Percentiles rank a stretch among this genome's conserved stretches.
phyloP scores from a whole-genome alignment of 371 early-diverging fungal genomes.

The Actinomucor elegans region DNA sequence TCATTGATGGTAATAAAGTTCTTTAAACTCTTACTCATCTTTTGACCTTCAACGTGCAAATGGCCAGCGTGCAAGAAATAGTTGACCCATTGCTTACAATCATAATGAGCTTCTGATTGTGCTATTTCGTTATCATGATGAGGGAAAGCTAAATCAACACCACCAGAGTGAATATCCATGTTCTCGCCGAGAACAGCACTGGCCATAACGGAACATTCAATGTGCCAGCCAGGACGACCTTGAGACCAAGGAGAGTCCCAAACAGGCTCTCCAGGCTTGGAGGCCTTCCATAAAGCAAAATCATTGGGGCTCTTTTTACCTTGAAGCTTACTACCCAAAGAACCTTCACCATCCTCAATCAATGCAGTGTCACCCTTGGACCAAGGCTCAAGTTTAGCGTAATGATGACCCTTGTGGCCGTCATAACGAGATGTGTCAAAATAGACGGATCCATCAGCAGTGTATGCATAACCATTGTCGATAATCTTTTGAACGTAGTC shows the following conservation, averaged over 20 bases:
- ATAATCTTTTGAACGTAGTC: conserved; percentile 91
- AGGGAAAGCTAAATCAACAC: conserved; percentile 98
- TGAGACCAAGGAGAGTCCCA: conserved; percentile 97
- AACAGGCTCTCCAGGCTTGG: conserved; percentile 96
- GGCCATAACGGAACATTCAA: conserved; percentile 99
- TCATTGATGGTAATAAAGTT: conserved; percentile 98
- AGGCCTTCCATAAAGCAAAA: conserved; percentile 99
- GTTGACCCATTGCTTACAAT: conserved; percentile 95
- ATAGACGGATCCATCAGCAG: conserved; percentile 96
- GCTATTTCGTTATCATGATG: conserved; percentile 99
- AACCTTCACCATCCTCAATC: conserved; percentile 92
- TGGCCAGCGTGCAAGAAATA: conserved; percentile 99
- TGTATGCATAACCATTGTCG: conserved; percentile 95
- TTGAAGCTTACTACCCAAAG: conserved; percentile 69
- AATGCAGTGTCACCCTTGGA: conserved; percentile 80
- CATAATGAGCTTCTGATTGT: conserved; percentile 95
- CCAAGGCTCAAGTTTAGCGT: conserved; percentile 92
- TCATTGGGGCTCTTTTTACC: conserved; percentile 84
- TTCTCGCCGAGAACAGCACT: conserved; percentile 87
- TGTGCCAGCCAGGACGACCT: conserved; percentile 99
- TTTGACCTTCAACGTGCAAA: conserved; percentile 97
- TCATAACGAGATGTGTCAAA: conserved; percentile 96
- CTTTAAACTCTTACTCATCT: conserved; percentile 99
- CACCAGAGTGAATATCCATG: conserved; percentile 99
- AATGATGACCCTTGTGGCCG: conserved; percentile 78